Evolutionary conservation across 2,329 filamentous ascomycete genomes (phyloP).

Genomic region (Claviceps sp.): DNA sequence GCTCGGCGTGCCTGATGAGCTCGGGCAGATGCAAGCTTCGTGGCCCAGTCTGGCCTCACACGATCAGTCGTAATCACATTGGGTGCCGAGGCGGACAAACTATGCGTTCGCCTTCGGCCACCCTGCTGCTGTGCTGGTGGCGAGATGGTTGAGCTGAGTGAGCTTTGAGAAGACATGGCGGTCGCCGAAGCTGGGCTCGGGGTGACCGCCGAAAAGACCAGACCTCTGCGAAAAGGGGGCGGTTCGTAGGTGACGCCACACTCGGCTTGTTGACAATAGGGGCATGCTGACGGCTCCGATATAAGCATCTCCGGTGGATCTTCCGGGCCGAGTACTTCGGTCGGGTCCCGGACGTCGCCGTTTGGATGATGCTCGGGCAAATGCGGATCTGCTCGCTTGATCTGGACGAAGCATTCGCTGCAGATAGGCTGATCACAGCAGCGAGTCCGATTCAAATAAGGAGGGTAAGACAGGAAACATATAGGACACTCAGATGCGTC

Average conservation of each 20-base stretch:
- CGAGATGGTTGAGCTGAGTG: conserved; percentile 48
- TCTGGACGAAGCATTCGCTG: conserved; percentile 97
- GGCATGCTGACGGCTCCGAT: conserved; percentile 83
- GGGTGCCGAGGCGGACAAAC: conserved; percentile 67
- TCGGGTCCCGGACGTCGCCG: conserved; percentile 22
- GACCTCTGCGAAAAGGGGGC: conserved; percentile 74
- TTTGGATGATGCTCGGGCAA: conserved; percentile 64
- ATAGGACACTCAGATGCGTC: conserved; percentile 85
- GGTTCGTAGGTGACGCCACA: conserved; percentile 93
- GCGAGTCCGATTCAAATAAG: conserved; percentile 83
- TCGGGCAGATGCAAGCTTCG: conserved; percentile 73
- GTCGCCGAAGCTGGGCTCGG: conserved; percentile 31
- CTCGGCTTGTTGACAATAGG: conserved; percentile 88
- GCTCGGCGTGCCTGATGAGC: conserved; percentile 75
- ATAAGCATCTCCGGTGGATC: conserved; percentile 55
- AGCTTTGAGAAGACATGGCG: conserved; percentile 78
- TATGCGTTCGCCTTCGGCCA: conserved; percentile 37
- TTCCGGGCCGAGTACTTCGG: conserved; percentile 27
- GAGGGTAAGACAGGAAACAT: conserved; percentile 91
- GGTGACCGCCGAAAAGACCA: conserved; percentile 50
- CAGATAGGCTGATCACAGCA: conserved; percentile 96
- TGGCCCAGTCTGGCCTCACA: conserved; percentile 86
- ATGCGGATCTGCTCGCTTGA: conserved; percentile 86
- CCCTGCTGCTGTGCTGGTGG: conserved; percentile 23
- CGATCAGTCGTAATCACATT: conserved; percentile 86